Conservation (phyloP, 805 yeast genomes). For the Hanseniaspora clermontiae region DNA sequence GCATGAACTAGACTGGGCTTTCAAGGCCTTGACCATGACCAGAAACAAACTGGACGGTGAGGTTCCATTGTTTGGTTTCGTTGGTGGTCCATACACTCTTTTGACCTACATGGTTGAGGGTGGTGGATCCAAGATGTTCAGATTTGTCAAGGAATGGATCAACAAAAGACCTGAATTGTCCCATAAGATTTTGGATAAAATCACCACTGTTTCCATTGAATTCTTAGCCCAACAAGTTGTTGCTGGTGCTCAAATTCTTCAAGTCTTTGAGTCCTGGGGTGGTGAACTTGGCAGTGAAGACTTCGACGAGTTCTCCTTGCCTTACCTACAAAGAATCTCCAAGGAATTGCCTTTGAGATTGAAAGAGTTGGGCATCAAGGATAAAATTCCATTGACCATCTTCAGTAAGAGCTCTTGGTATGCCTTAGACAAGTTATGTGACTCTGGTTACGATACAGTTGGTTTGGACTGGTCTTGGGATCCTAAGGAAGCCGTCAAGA, state of each 20-base stretch:
- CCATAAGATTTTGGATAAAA: conserved; percentile 56
- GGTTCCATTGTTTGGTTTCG: conserved; percentile 88
- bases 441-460: conserved; percentile 71
- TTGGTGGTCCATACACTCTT: conserved; percentile 97
- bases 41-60: conserved; percentile 74
- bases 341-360: conserved; percentile 55
- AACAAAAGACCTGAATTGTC: conserved; percentile 64
- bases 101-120: conserved; percentile 97
- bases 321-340: conserved; percentile 70
- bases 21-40: conserved; percentile 84
- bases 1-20: conserved; percentile 84
- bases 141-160: conserved; percentile 87
- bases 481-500: conserved; percentile 72
- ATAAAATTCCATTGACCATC: conserved; percentile 70
- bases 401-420: conserved; percentile 98
- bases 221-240: conserved; percentile 86
- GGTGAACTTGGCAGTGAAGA: conserved; percentile 89
- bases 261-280: conserved; percentile 96
- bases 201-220: conserved; percentile 81
- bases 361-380: conserved; percentile 54
- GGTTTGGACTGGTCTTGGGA: conserved; percentile 86
- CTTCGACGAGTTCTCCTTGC: conserved; percentile 77
- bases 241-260: conserved; percentile 97
- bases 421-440: conserved; percentile 74
- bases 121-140: conserved; percentile 82